Percentiles rank a stretch among this genome's conserved stretches.
phyloP scores from a whole-genome alignment of 139 green algal genomes.

The Coelastrella sp. region DNA sequence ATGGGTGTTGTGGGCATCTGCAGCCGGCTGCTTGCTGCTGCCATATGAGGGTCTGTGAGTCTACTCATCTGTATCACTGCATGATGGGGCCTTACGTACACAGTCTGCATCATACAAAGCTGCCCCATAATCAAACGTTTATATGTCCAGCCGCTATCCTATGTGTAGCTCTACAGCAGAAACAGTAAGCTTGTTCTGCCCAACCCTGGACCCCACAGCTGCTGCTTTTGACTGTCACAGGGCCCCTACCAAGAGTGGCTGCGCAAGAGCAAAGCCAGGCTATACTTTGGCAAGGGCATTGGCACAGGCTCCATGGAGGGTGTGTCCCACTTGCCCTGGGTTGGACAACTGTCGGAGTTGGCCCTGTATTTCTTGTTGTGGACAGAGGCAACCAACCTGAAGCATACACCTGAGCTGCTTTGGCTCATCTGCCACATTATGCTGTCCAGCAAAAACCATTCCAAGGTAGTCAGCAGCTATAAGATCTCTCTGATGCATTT shows the following conservation, averaged over 20 bases:
- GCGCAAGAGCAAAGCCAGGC: neutral
- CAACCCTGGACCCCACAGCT: neutral
- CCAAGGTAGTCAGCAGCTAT: neutral
- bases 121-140: too few species aligned
- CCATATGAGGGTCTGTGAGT: too few species aligned
- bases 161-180: too few species aligned
- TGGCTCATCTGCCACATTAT: constrained; percentile 82
- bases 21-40: too few species aligned
- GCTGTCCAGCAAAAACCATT: neutral
- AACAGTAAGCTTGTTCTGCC: too few species aligned
- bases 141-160: too few species aligned
- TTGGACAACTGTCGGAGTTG: constrained; percentile 63
- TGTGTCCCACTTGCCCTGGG: neutral
- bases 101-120: too few species aligned
- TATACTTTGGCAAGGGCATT: neutral
- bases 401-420: constrained; percentile 84
- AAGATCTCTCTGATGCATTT: too few species aligned
- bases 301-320: neutral
- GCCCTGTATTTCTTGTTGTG: constrained; percentile 89
- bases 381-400: constrained; percentile 78
- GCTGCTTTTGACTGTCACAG: neutral
- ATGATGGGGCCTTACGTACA: too few species aligned
- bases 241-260: constrained; percentile 20
- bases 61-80: too few species aligned
- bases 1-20: too few species aligned